phyloP scores from a whole-genome alignment of 2,329 filamentous ascomycete species.

The Monosporascus cannonballus region DNA sequence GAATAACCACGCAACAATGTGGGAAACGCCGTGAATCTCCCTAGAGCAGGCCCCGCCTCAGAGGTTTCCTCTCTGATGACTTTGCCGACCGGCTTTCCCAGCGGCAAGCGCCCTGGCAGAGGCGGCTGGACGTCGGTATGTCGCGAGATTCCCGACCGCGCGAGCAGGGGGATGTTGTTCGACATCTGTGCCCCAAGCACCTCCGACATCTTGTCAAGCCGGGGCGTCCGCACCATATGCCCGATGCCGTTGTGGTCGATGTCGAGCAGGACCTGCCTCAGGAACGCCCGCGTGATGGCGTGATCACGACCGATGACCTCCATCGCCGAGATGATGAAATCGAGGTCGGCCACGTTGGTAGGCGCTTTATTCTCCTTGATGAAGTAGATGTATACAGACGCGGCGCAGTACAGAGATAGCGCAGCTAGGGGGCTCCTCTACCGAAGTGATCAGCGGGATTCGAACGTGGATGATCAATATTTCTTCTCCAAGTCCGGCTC shows the following conservation, averaged over 20 bases:
- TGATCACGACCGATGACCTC: conserved; percentile 68
- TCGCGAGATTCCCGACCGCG: conserved; percentile 36
- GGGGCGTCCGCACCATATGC: conserved; percentile 29
- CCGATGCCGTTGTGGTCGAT: conserved; percentile 50
- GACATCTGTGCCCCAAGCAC: conserved; percentile 19
- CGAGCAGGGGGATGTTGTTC: conserved; percentile 42
- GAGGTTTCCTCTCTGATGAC: conserved; percentile 6
- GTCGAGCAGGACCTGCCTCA: conserved; percentile 81
- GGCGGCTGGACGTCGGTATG: conserved; percentile 35
- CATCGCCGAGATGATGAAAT: conserved; percentile 75
- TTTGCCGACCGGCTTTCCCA: conserved; percentile 27
- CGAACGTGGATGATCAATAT: not conserved
- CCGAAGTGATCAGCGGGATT: conserved; percentile 4
- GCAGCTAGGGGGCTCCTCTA: conserved; percentile 74
- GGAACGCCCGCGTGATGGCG: conserved; percentile 71
- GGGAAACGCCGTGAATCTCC: not conserved
- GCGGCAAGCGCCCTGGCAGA: conserved; percentile 38
- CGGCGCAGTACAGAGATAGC: conserved; percentile 79
- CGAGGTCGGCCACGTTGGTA: conserved; percentile 45
- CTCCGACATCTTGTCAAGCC: conserved; percentile 26
- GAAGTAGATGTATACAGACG: conserved; percentile 73
- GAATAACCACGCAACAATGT: not conserved
- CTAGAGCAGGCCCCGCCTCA: not conserved
- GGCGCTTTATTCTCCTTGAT: conserved; percentile 50
- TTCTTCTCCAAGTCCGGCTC: too few species aligned